Evolutionary conservation across 2,329 filamentous ascomycete genomes (phyloP).

Genomic region (Fusarium oligoseptatum): DNA sequence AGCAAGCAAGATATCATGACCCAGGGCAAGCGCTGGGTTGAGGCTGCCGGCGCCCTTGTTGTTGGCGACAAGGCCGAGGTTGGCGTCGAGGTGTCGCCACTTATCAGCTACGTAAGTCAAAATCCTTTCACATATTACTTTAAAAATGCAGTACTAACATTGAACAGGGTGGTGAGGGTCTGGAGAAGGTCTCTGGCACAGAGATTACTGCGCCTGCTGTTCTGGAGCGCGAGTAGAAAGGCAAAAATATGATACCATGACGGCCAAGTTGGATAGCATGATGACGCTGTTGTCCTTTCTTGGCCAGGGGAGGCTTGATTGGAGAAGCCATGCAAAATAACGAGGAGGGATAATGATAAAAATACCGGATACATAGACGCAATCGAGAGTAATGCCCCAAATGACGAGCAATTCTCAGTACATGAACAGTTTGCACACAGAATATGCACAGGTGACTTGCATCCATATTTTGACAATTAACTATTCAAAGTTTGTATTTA

Average conservation of each 20-base stretch:
- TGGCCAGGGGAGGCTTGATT: conserved; percentile 14
- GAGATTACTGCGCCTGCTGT: conserved; percentile 66
- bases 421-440: neutral
- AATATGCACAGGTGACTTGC: neutral
- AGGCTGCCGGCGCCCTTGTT: conserved; percentile 82
- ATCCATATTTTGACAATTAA: neutral
- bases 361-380: conserved; percentile 10
- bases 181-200: conserved; percentile 68
- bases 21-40: conserved; percentile 89
- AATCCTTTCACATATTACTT: neutral
- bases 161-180: conserved; percentile 70
- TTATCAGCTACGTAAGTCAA: conserved; percentile 92
- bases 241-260: conserved; percentile 29
- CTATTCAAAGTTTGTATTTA: conserved; percentile 10
- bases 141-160: conserved; percentile 18
- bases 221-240: conserved; percentile 59
- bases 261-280: conserved; percentile 22
- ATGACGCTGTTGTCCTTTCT: conserved; percentile 30
- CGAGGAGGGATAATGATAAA: conserved; percentile 22
- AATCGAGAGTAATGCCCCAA: neutral
- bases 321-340: neutral
- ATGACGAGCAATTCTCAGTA: neutral
- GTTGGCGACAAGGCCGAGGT: conserved; percentile 72
- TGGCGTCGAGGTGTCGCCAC: conserved; percentile 90
- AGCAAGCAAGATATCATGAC: conserved; percentile 90